Evolutionary conservation across 2,329 filamentous ascomycete species (phyloP).

Genomic region (Aspergillus bombycis): DNA sequence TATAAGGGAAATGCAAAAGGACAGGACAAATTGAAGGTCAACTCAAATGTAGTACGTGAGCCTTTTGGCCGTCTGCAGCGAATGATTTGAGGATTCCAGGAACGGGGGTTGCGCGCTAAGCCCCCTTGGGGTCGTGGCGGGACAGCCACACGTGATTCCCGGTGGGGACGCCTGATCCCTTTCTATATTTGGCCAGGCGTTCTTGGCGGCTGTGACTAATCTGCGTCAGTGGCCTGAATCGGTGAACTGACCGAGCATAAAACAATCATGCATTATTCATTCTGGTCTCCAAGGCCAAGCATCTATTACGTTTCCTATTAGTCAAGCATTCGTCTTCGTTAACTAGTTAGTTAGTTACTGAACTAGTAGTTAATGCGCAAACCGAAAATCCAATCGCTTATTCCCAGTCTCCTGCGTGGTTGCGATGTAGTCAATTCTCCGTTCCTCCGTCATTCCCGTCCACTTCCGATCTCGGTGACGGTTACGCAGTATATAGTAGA

Average conservation of each 20-base stretch:
- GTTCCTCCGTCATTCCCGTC: slow-evolving; percentile 33
- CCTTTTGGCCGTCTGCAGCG: slow-evolving; percentile 1
- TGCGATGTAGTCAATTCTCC: slow-evolving; percentile 33
- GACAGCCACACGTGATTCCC: slow-evolving; percentile 1
- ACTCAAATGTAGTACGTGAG: not conserved
- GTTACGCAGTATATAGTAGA: slow-evolving; percentile 38
- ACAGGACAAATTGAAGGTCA: not conserved
- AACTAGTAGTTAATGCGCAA: slow-evolving; percentile 38
- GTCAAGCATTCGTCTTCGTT: not conserved
- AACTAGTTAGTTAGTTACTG: too few species aligned
- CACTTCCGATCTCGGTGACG: slow-evolving; percentile 31
- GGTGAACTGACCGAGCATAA: not conserved
- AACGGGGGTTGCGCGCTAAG: not conserved
- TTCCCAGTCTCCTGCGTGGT: slow-evolving; percentile 38
- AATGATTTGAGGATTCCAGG: slow-evolving; percentile 4
- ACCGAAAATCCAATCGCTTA: slow-evolving; percentile 40
- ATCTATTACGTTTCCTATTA: slow-evolving; percentile 3
- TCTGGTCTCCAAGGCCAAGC: not conserved
- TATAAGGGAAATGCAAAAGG: slow-evolving; percentile 1
- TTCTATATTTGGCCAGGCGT: not conserved
- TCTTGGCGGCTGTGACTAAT: slow-evolving; percentile 5
- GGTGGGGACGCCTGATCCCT: not conserved
- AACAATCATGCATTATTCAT: not conserved
- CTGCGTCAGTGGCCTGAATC: not conserved
- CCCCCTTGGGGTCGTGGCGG: not conserved